Conservation (phyloP, 352 stramenopile species). For the Globisporangium iwayamae region DNA sequence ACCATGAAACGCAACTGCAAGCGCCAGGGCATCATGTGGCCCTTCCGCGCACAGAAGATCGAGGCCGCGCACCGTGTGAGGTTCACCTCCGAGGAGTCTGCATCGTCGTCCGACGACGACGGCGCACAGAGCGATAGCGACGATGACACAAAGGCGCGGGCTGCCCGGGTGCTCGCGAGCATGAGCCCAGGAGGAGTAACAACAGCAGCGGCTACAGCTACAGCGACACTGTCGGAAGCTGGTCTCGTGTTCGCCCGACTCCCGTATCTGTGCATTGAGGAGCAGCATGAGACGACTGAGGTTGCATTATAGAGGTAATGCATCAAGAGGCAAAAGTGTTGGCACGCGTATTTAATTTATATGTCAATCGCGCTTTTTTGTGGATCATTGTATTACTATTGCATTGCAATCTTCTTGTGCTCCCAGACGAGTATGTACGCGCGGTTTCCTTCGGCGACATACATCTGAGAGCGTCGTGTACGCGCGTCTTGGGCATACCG, state of each 20-base stretch:
- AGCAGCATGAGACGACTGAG: background rate
- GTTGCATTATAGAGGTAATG: background rate
- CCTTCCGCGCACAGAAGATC: constrained; percentile 32
- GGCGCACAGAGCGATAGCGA: background rate
- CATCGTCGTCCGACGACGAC: background rate
- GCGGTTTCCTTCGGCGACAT: background rate
- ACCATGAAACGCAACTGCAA: constrained; percentile 63
- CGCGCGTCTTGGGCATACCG: background rate
- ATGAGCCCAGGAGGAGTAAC: background rate
- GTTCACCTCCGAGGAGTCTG: background rate
- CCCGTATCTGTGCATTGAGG: constrained; percentile 2
- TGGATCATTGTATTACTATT: background rate
- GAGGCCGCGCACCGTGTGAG: constrained; percentile 1
- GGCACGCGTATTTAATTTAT: background rate
- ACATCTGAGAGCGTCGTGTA: background rate
- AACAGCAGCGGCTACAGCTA: background rate
- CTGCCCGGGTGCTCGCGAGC: background rate
- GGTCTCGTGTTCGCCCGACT: constrained; percentile 4
- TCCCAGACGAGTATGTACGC: background rate
- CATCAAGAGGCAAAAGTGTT: background rate
- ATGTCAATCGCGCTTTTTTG: background rate
- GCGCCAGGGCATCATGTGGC: constrained; percentile 55
- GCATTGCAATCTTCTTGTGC: background rate
- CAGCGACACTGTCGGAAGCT: background rate
- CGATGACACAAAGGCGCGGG: background rate